phyloP scores from a whole-genome alignment of 2,329 filamentous ascomycete species.

The Neofusicoccum cordaticola region DNA sequence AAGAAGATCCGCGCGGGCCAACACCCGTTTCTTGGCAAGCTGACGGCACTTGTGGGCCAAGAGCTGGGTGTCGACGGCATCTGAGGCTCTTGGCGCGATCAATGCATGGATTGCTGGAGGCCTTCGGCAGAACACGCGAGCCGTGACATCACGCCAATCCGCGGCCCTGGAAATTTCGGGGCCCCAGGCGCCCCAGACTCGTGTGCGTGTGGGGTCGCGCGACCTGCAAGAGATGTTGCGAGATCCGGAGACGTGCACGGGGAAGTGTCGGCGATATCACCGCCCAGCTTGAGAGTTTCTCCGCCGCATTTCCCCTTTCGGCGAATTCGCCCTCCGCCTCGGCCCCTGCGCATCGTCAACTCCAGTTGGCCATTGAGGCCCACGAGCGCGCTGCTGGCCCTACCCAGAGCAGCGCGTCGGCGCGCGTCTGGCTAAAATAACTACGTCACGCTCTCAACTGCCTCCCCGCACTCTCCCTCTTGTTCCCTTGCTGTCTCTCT shows the following conservation, averaged over 20 bases:
- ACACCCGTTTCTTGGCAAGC: conserved; percentile 9
- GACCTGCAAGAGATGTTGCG: not conserved
- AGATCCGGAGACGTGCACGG: not conserved
- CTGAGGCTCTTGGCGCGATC: not conserved
- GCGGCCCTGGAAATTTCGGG: not conserved
- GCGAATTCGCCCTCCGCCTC: not conserved
- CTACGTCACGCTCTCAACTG: not conserved
- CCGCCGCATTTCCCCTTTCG: conserved; percentile 10
- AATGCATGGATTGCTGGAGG: not conserved
- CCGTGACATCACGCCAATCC: not conserved
- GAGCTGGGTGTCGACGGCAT: conserved; percentile 6
- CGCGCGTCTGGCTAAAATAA: conserved; percentile 6
- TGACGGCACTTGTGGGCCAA: not conserved
- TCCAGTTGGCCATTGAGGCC: not conserved
- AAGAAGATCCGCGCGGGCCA: conserved; percentile 14
- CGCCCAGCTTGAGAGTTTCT: not conserved
- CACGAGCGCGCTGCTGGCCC: not conserved
- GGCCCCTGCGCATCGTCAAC: conserved; percentile 7
- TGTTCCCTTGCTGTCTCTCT: not conserved
- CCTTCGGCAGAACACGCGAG: not conserved
- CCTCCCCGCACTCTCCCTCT: not conserved
- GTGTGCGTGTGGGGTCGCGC: not conserved
- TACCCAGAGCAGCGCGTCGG: not conserved
- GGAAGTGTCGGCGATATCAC: not conserved
- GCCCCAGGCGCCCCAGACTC: not conserved